A percentile compares a stretch with the other conserved stretches of the same genome.
Conservation (phyloP, 2,329 filamentous ascomycete species). For the Zopfia rhizophila region DNA sequence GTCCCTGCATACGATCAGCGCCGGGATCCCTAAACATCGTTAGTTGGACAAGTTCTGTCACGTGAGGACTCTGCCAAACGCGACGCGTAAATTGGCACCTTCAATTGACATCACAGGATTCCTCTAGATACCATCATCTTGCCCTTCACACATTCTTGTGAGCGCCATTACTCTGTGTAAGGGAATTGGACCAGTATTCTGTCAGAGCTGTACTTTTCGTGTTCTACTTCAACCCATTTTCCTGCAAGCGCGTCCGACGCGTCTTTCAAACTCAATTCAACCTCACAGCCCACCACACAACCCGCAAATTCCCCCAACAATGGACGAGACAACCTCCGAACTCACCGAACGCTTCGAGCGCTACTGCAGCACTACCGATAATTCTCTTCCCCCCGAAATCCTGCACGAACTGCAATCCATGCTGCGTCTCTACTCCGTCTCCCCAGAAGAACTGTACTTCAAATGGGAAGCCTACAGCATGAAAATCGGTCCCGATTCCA, state of each 20-base stretch:
- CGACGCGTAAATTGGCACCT: too few relatives aligned
- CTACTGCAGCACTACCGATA: conserved; percentile 62
- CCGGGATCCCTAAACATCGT: neutral
- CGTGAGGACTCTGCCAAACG: too few relatives aligned
- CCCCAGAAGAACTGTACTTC: conserved; percentile 89
- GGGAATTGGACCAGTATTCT: too few relatives aligned
- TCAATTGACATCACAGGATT: too few relatives aligned
- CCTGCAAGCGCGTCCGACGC: conserved; percentile 38
- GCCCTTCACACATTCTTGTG: too few relatives aligned
- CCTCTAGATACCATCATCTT: too few relatives aligned
- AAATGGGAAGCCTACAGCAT: conserved; percentile 99
- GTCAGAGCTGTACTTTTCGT: too few relatives aligned
- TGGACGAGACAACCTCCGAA: conserved; percentile 63
- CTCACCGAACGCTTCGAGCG: conserved; percentile 70
- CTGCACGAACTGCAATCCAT: conserved; percentile 85
- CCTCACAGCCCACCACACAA: conserved; percentile 7
- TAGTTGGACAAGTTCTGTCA: too few relatives aligned
- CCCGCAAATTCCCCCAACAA: conserved; percentile 44
- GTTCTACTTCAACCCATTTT: too few relatives aligned
- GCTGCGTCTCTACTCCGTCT: conserved; percentile 82
- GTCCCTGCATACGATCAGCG: conserved; percentile 7
- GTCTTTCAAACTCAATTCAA: conserved; percentile 25
- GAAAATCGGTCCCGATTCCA: conserved; percentile 87
- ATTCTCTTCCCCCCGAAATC: conserved; percentile 77
- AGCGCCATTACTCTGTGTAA: too few relatives aligned